Evolutionary conservation across 2,329 filamentous ascomycete genomes (phyloP), one percentile per base, ranked within the genome.

Genomic region (Colletotrichum musae): DNA sequence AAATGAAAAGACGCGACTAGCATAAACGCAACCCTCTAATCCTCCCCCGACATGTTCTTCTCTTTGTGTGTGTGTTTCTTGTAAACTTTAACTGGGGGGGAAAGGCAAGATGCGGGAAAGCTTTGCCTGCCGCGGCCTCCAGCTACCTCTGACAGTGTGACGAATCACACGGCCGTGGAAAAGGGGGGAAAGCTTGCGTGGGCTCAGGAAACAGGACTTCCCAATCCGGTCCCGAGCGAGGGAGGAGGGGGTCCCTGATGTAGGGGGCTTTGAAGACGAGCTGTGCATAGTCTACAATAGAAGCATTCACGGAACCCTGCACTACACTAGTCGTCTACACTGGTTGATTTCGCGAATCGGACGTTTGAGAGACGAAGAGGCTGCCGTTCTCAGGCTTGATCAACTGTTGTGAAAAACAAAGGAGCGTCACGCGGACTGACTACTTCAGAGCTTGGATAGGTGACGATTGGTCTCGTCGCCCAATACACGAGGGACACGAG

Each of bases 241-340:
- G 45, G 45, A 61, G 21, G 16, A 61, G 21, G 58, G 36, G 52
- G 16, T 16, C 41, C 43, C 32, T 63, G 16, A 63, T 47, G 41
- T 43, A 3, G 32, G 43, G 52, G 51, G 58, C 26, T 53, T 43
- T 65, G 32, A 45, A 43, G 61, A 65, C 39, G 39, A 53, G 47
- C 56, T 65, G 53, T 65, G 53, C 65, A 59, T 65, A 68, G 65
- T 68, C 53, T 56, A 65, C 53, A 65, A 68, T 65, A 68, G 65
- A 68, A 68, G 65, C 61, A 68, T 65, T 68, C 65, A 64, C 65
- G 60, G 39, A 59, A 58, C 53, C 32, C 16, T 59, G 21, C 36
- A 15, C 32, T 24, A n/a, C 15, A n/a, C 9, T 18, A 3, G 7
- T 10, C 10, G 10, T 36, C 7, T 10, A 7, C 10, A 4, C 32